Conservation (phyloP, 768 basidiomycete species). For the Hortiboletus flavorubellus region DNA sequence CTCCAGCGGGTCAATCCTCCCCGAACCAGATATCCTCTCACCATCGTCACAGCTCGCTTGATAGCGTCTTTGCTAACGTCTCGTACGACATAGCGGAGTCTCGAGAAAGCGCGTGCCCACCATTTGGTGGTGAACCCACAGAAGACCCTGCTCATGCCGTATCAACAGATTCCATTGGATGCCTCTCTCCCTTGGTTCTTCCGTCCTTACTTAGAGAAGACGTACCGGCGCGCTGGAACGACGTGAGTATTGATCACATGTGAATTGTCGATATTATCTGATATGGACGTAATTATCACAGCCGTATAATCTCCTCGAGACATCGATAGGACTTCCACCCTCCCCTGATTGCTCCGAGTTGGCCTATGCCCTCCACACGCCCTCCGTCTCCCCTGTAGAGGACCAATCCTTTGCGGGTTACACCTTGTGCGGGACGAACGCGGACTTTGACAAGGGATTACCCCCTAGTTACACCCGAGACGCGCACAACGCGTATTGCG, state of each 20-base stretch:
- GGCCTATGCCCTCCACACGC: constrained; percentile 25
- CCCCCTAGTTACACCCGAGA: constrained; percentile 14
- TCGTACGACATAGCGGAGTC: constrained; percentile 30
- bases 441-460: constrained; percentile 11
- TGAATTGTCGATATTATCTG: constrained; percentile 7
- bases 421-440: constrained; percentile 10
- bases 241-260: constrained; percentile 25
- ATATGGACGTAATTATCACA: constrained; percentile 23
- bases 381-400: constrained; percentile 25
- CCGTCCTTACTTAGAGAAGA: constrained; percentile 30
- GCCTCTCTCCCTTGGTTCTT: constrained; percentile 31
- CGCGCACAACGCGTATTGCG: constrained; percentile 18
- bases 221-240: constrained; percentile 32
- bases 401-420: constrained; percentile 22
- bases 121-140: constrained; percentile 18
- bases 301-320: constrained; percentile 35
- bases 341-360: constrained; percentile 21
- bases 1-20: constrained; percentile 38
- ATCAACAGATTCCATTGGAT: constrained; percentile 22
- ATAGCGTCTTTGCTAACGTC: constrained; percentile 31
- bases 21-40: constrained; percentile 11
- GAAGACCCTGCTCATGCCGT: constrained; percentile 23
- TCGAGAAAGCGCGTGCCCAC: constrained; percentile 8
- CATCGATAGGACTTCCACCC: constrained; percentile 27
- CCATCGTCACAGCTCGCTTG: constrained; percentile 23